Base-by-base conservation (phyloP, 1,284 basidiomycete genomes). In the Lignosus rhinocerotis region DNA sequence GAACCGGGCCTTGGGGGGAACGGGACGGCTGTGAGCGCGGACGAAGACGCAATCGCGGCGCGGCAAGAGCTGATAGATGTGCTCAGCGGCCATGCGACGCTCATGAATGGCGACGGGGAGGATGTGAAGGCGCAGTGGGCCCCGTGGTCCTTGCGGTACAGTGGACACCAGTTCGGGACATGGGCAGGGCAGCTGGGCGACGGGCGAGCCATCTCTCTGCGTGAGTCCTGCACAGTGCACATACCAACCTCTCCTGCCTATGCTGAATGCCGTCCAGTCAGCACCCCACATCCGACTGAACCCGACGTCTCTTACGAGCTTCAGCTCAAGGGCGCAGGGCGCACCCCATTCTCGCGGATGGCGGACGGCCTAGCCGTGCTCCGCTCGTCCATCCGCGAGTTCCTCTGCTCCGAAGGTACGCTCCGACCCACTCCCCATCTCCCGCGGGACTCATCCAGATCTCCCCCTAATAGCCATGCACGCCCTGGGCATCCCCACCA, bases 131-230 rank as follows among this genome's bases (percentile, higher is more conserved):
- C 72, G 2, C 78, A 79, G 2, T 95, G 94, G 68, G 90, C 89
- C 1, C 93, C 95, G 0, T 97, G 93, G 92, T 87, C 91, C 8
- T 79, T 94, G 32, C 80, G 94, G 32, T 98, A 97, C 70, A 88
- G 86, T 65, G 92, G 93, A 0, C 93, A 95, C 71, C 96, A 98
- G 71, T 98, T 98, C 68, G 96, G 95, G 1, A 75, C 71, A 5
- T 98, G 92, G 90, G 96, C 96, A 1, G 94, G 95, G n/a, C 96
- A 98, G 73, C 82, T 99, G 2, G 96, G 96, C 9, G 96, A 99
- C 69, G 96, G 96, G 0, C 84, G 96, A 14, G 96, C 96, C 0
- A 91, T 95, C 32, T 92, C 92, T 9, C 82, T 99, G 52, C 72
- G 92, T 64, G 65, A 69, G 81, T 80, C 67, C 51, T 45, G 48